Evolutionary conservation across 305 asterid species (phyloP), one percentile per base, ranked within the genome.

Genomic region (Fraxinus paxiana): DNA sequence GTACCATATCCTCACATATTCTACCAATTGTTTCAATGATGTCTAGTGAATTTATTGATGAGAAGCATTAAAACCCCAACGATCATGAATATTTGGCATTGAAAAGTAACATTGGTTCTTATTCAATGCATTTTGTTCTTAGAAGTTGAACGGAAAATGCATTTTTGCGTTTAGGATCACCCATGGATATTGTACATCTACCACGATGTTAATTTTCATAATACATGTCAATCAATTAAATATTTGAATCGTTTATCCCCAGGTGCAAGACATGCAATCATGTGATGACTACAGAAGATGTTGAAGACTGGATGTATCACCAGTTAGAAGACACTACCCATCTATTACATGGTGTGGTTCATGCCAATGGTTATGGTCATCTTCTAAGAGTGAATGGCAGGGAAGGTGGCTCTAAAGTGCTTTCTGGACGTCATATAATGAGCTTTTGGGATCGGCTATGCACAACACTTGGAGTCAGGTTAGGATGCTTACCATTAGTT

Each of bases 351-450:
- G 99, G 92, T 20, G 98, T 95, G 59, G 24, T 95, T 82, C 99
- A 95, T 80, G 81, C 96, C 0, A 95, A 95, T 78, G 99, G 99
- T 51, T 90, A 90, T 75, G 99, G 98, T 5, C 98, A 95, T 85
- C 97, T 95, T 84, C 97, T 95, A 67, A 88, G 99, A 82, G 97
- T 95, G 82, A 94, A 95, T 65, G 99, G 99, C 75, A 92, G 96
- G 83, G 99, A 95, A 88, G 97, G 97, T 86, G 99, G 99, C 61
- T 95, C 99, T 73, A 84, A 85, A 88, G 43, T 92, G 73, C 97
- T 95, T 51, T 90, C 96, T 4, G 99, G 99, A 38, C 85, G 89
- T 41, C 90, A 87, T 31, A 94, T 94, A 37, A 91, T 93, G 96
- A 87, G 88, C 86, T 95, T 95, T 77, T 95, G 99, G 99, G 98